Base-by-base conservation (phyloP, 2,329 filamentous ascomycete species). In the Trichoderma sp. region DNA sequence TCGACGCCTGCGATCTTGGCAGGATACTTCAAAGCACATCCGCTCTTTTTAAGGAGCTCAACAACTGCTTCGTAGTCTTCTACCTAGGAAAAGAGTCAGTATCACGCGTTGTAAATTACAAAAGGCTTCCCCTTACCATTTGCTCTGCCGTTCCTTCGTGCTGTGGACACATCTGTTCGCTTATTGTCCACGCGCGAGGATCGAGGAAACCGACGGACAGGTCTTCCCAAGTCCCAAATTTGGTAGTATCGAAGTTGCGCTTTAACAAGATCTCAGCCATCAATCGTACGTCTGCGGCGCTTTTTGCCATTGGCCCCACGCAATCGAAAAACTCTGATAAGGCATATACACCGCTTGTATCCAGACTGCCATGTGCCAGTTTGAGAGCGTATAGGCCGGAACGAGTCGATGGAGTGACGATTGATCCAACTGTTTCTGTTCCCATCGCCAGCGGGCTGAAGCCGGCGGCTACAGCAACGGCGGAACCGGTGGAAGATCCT, bases 401-500 rank as follows among this genome's bases (percentile, higher is more conserved):
- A 2, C 75, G 64, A 0, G 65, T 70, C 1, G 74, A 53, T 0
- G 75, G 74, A 0, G 72, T 72, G 24, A 77, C 70, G 21, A 77
- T 73, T 0, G 75, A 80, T 5, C 77, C 77, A 13, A 75, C 71
- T 7, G 78, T 80, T 70, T 80, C 77, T 21, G 76, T 77, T 8
- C 73, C 77, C 31, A 79, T 74, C 10, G 76, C 74, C 4, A 80
- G 70, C 33, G 78, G 78, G 33, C 68, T 70, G 31, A 76, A 77
- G 0, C 78, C 77, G 4, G 77, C 76, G 0, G 77, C 73, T 0
- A 79, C 74, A 4, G 74, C 74, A 3, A 80, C 77, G 13, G 75
- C 78, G n/a, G 79, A 78, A 24, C 79, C 78, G 1, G 74, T 70
- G 1, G 78, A 79, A 0, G 76, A 80, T 35, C 78, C 78, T 0